These are phyloP conservation scores for Solanum virginianum DNA, from an alignment of 257 asterid species.

Conservation along the genomic window DNA sequence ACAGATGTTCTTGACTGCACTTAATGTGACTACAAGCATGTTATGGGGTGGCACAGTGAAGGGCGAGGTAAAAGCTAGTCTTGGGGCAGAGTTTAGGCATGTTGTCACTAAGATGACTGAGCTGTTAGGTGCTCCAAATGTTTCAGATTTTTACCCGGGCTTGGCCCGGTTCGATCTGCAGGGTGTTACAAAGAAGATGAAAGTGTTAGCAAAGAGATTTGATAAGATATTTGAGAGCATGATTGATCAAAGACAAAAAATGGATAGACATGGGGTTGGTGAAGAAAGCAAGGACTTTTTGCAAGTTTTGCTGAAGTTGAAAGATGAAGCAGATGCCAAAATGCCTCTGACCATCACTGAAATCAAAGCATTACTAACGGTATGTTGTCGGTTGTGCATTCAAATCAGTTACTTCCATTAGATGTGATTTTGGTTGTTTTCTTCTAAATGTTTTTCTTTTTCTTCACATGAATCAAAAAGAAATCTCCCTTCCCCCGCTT, in stretches of 20 bases:
- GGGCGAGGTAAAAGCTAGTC: constrained; percentile 16
- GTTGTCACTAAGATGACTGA: too few relatives aligned
- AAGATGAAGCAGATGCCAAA: constrained; percentile 36
- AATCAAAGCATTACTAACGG: constrained; percentile 68
- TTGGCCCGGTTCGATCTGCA: too few relatives aligned
- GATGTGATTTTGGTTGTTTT: neutral
- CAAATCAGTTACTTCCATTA: neutral
- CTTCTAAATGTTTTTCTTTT: neutral
- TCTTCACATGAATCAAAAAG: neutral
- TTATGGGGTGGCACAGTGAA: constrained; percentile 64
- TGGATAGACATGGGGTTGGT: neutral
- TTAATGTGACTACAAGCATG: constrained; percentile 72
- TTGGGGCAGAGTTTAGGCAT: too few relatives aligned
- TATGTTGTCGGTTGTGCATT: neutral
- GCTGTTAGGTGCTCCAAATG: too few relatives aligned
- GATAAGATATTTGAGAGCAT: too few relatives aligned
- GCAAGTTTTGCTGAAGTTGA: constrained; percentile 40
- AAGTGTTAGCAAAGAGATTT: too few relatives aligned
- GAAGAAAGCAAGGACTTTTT: constrained; percentile 39
- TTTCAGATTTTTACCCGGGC: too few relatives aligned
- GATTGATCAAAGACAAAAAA: too few relatives aligned
- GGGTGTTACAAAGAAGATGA: too few relatives aligned
- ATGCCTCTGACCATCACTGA: constrained; percentile 40
- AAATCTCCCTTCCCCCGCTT: neutral
- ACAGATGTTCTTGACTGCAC: constrained; percentile 45